These are phyloP conservation scores for Waitea zeae DNA, from an alignment of 1,284 basidiomycete species.

Conservation along the genomic window DNA sequence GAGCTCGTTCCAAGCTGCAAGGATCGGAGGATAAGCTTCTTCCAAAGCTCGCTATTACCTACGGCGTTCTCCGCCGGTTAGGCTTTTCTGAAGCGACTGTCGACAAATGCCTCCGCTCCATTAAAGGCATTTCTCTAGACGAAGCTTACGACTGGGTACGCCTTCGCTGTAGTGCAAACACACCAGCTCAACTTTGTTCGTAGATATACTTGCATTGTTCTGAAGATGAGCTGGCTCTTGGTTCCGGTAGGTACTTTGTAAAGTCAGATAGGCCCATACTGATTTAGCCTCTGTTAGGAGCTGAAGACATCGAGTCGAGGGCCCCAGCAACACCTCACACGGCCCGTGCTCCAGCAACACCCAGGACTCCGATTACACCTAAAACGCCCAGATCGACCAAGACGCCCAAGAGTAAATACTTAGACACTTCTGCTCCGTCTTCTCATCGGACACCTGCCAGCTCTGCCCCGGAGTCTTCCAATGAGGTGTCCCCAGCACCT, in stretches of 20 bases:
- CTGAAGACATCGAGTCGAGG: too few relatives aligned
- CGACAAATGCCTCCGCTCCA: constrained; percentile 46
- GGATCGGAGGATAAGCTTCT: constrained; percentile 59
- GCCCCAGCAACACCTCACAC: too few relatives aligned
- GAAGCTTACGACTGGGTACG: constrained; percentile 88
- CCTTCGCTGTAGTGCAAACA: constrained; percentile 3
- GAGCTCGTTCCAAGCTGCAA: constrained; percentile 22
- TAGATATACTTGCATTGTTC: constrained; percentile 58
- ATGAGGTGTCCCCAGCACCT: too few relatives aligned
- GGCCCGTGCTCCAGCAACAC: too few relatives aligned
- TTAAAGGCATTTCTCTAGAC: constrained; percentile 63
- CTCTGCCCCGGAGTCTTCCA: too few relatives aligned
- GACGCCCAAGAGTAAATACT: too few relatives aligned
- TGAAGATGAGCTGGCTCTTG: constrained; percentile 38
- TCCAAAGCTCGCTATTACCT: constrained; percentile 59
- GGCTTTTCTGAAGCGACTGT: constrained; percentile 64
- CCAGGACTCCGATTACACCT: background rate
- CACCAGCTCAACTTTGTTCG: constrained; percentile 1
- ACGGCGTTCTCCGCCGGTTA: constrained; percentile 70
- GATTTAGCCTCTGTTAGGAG: too few relatives aligned
- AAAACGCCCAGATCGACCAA: too few relatives aligned
- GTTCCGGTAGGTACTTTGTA: constrained; percentile 12
- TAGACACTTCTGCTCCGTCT: too few relatives aligned
- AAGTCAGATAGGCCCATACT: too few relatives aligned
- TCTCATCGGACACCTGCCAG: too few relatives aligned